A percentile compares a stretch with the other conserved stretches of the same genome.
Conservation (phyloP, 176 grass and related monocot species). For the Phragmites australis region DNA sequence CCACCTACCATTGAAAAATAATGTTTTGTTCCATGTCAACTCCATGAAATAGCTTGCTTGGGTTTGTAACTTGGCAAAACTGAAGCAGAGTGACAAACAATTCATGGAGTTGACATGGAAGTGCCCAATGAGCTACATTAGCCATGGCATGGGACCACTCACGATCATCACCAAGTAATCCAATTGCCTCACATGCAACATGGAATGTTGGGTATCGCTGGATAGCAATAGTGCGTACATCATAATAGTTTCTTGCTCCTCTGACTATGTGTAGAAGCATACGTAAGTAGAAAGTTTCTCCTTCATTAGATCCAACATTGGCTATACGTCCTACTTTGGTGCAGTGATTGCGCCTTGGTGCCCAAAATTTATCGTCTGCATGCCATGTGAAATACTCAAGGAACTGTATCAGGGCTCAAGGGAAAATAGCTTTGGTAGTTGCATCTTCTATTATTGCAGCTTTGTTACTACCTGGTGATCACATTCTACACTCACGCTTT, state of each 20-base stretch:
- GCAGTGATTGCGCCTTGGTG: background rate
- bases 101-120: background rate
- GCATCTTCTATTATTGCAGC: background rate
- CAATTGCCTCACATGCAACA: background rate
- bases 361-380: background rate
- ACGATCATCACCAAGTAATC: background rate
- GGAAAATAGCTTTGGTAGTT: background rate
- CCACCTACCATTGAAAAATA: background rate
- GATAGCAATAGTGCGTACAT: background rate
- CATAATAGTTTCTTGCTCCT: no score
- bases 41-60: background rate
- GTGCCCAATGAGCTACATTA: background rate
- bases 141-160: background rate
- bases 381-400: background rate
- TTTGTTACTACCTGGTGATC: background rate
- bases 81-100: background rate
- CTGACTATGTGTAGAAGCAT: no score
- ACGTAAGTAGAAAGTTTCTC: background rate
- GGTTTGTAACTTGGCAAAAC: background rate
- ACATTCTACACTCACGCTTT: background rate
- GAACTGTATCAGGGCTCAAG: background rate
- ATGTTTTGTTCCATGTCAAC: no score
- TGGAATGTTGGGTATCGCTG: background rate
- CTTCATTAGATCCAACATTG: background rate
- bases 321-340: background rate